A percentile compares a stretch with the other conserved stretches of the same genome.
phyloP scores from a whole-genome alignment of 306 rosid genomes.

The Canavalia gladiata region DNA sequence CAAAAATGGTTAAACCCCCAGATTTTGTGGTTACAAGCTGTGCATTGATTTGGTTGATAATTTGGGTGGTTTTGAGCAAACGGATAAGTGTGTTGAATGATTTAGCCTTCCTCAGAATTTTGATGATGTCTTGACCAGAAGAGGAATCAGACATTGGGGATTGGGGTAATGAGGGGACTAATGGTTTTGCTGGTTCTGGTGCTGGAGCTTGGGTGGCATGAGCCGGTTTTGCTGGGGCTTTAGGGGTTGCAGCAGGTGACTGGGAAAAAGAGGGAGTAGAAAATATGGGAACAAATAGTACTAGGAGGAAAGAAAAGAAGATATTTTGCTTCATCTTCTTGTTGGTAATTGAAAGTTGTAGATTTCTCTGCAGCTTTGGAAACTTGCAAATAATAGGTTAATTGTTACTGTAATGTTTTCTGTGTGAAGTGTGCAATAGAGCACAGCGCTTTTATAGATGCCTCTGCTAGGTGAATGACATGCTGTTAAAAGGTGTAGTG shows the following conservation, averaged over 20 bases:
- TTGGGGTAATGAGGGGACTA: slow-evolving; percentile 53
- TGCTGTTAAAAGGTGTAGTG: slow-evolving; percentile 50
- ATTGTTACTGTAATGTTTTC: slow-evolving; percentile 37
- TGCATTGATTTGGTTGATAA: slow-evolving; percentile 62
- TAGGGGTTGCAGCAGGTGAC: slow-evolving; percentile 61
- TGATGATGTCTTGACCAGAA: slow-evolving; percentile 58
- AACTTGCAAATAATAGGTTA: slow-evolving; percentile 34
- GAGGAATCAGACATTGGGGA: slow-evolving; percentile 47
- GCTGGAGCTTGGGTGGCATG: slow-evolving; percentile 42
- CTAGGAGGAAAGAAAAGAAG: slow-evolving; percentile 39
- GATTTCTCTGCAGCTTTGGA: slow-evolving; percentile 6
- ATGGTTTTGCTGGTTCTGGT: slow-evolving; percentile 49
- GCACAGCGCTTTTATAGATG: slow-evolving; percentile 45
- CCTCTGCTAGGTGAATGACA: slow-evolving; percentile 16
- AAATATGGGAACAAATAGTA: slow-evolving; percentile 23
- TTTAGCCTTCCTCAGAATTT: slow-evolving; percentile 66
- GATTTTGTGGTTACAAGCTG: slow-evolving; percentile 60
- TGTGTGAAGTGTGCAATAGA: background rate
- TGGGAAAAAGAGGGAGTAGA: slow-evolving; percentile 49
- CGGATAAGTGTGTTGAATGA: slow-evolving; percentile 64
- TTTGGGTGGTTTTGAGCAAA: slow-evolving; percentile 69
- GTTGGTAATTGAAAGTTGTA: background rate
- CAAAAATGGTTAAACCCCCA: slow-evolving; percentile 62
- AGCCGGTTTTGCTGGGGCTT: slow-evolving; percentile 46
- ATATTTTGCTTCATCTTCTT: slow-evolving; percentile 46